phyloP scores from a whole-genome alignment of 1,139 yeast genomes.

The Yamadazyma diddensiae region DNA sequence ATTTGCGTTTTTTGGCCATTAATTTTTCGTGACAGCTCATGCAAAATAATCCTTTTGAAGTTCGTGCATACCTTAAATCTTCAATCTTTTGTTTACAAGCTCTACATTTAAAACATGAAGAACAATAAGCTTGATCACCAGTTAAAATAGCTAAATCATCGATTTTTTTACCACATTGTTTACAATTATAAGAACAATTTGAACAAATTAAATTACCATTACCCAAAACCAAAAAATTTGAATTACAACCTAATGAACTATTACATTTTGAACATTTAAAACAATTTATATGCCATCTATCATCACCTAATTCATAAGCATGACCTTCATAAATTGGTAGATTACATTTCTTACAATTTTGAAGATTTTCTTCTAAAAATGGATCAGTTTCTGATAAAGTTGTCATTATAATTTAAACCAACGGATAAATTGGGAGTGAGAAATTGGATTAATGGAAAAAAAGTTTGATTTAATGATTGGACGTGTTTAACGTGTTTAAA shows the following conservation, averaged over 20 bases:
- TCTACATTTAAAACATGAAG: conserved; percentile 86
- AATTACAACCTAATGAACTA: conserved; percentile 75
- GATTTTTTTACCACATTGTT: conserved; percentile 83
- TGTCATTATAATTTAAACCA: conserved; percentile 4
- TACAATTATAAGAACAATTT: conserved; percentile 86
- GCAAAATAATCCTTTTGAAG: conserved; percentile 91
- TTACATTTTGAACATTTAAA: conserved; percentile 86
- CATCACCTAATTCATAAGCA: conserved; percentile 82
- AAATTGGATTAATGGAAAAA: neutral
- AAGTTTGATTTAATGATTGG: neutral
- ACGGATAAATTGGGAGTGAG: too few relatives aligned
- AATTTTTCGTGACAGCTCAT: conserved; percentile 89
- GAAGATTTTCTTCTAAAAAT: conserved; percentile 18
- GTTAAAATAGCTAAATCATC: conserved; percentile 96
- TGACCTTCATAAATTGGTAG: conserved; percentile 65
- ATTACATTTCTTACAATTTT: conserved; percentile 42
- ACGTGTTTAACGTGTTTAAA: too few relatives aligned
- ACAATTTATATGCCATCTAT: conserved; percentile 94
- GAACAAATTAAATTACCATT: conserved; percentile 90
- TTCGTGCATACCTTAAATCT: conserved; percentile 88
- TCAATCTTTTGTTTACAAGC: conserved; percentile 86
- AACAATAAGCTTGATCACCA: conserved; percentile 93
- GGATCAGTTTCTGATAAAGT: conserved; percentile 10
- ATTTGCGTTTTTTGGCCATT: conserved; percentile 61
- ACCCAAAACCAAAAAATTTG: conserved; percentile 86